A percentile compares a stretch with the other conserved stretches of the same genome.
phyloP scores from a whole-genome alignment of 2,329 filamentous ascomycete genomes.

The Macroventuria anomochaeta region DNA sequence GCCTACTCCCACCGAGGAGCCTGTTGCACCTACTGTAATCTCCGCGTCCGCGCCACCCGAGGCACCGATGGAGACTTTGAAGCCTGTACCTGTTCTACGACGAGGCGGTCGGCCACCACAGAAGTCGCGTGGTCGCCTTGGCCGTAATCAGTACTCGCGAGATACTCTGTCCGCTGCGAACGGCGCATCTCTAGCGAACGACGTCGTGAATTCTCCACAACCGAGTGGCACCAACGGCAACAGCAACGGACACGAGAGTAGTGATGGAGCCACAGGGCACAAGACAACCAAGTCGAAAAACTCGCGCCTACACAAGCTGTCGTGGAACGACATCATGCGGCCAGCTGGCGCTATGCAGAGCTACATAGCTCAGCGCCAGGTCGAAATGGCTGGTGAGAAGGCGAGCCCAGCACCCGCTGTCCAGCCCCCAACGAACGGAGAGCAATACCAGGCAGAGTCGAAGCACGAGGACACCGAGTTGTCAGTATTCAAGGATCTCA shows the following conservation, averaged over 20 bases:
- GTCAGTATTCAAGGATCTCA: slow-evolving; percentile 71
- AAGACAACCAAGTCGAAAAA: slow-evolving; percentile 65
- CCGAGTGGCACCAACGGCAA: slow-evolving; percentile 40
- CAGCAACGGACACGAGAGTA: slow-evolving; percentile 56
- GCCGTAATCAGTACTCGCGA: slow-evolving; percentile 49
- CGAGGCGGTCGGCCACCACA: slow-evolving; percentile 45
- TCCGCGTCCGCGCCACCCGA: slow-evolving; percentile 39
- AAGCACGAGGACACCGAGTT: slow-evolving; percentile 53
- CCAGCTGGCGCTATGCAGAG: slow-evolving; percentile 84
- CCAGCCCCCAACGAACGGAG: slow-evolving; percentile 34
- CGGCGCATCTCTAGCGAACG: slow-evolving; percentile 42
- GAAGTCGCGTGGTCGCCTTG: slow-evolving; percentile 43
- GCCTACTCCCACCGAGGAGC: slow-evolving; percentile 38
- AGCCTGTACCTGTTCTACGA: slow-evolving; percentile 39
- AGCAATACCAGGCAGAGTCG: slow-evolving; percentile 24
- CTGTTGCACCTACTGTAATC: slow-evolving; percentile 24
- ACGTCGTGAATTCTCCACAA: slow-evolving; percentile 42
- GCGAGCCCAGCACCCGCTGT: slow-evolving; percentile 34
- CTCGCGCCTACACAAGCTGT: slow-evolving; percentile 66
- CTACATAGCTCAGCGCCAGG: slow-evolving; percentile 86
- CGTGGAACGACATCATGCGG: slow-evolving; percentile 86
- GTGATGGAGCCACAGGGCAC: slow-evolving; percentile 63
- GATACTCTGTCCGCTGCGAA: slow-evolving; percentile 44
- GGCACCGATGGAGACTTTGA: slow-evolving; percentile 29
- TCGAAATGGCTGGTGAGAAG: slow-evolving; percentile 76